Percentiles rank a stretch among this genome's conserved stretches.
phyloP scores from a whole-genome alignment of 2,329 filamentous ascomycete genomes.

The Cladosporium sp. region DNA sequence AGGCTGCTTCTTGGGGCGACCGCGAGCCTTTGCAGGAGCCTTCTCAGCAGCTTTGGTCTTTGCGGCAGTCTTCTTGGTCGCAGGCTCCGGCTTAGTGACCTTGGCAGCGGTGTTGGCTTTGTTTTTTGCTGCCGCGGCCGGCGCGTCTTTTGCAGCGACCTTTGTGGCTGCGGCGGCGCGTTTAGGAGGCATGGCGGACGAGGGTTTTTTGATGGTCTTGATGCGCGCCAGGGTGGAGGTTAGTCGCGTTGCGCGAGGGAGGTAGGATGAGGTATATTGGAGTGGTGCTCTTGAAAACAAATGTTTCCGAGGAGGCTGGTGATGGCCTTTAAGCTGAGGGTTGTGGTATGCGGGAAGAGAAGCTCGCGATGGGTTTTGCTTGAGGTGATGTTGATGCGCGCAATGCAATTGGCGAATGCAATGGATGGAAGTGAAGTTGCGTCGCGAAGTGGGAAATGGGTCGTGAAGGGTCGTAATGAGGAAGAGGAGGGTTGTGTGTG shows the following conservation, averaged over 20 bases:
- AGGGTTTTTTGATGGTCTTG: slow-evolving; percentile 17
- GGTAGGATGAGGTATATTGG: neutral
- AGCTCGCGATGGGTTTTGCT: neutral
- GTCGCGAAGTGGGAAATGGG: neutral
- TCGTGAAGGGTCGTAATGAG: neutral
- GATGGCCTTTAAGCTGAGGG: neutral
- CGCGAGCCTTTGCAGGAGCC: slow-evolving; percentile 20
- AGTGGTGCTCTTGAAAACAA: neutral
- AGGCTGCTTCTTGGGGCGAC: slow-evolving; percentile 18
- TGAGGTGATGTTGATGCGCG: slow-evolving; percentile 1
- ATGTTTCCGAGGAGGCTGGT: slow-evolving; percentile 15
- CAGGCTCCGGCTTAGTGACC: slow-evolving; percentile 26
- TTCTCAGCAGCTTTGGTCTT: slow-evolving; percentile 29
- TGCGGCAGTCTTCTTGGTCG: slow-evolving; percentile 35
- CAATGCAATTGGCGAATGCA: neutral
- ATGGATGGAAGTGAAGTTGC: neutral
- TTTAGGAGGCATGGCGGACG: slow-evolving; percentile 9
- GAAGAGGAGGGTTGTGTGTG: neutral
- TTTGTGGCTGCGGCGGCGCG: slow-evolving; percentile 19
- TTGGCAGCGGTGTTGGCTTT: slow-evolving; percentile 29
- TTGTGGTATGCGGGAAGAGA: slow-evolving; percentile 14
- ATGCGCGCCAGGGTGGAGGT: slow-evolving; percentile 17
- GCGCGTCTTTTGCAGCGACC: slow-evolving; percentile 18
- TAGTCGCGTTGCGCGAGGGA: neutral
- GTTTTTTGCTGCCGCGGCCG: slow-evolving; percentile 25